Percentiles rank a stretch among this genome's conserved stretches.
Evolutionary conservation across 108 stramenopile genomes (phyloP).

Genomic region (Thalassiosira profunda): DNA sequence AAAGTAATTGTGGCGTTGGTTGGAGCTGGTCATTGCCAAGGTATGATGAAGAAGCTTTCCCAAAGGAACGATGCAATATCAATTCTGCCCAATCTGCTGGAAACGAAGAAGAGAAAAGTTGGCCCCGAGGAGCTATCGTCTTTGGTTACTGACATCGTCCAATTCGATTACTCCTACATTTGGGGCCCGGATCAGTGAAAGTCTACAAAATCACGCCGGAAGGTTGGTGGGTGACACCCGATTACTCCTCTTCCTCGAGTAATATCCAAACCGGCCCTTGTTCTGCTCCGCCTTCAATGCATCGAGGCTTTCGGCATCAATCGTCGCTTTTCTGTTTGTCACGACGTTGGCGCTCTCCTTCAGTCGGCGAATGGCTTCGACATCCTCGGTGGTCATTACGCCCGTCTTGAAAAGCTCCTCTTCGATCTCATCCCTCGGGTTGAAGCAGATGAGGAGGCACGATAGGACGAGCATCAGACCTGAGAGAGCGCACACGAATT

Average conservation of each 20-base stretch:
- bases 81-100: constrained; percentile 24
- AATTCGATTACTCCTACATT: constrained; percentile 43
- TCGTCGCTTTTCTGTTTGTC: constrained; percentile 3
- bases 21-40: constrained; percentile 86
- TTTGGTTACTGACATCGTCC: constrained; percentile 43
- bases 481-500: constrained; percentile 19
- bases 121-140: constrained; percentile 23
- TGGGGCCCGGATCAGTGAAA: too few relatives aligned
- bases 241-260: constrained; percentile 3
- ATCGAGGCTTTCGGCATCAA: not conserved
- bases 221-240: constrained; percentile 25
- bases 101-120: constrained; percentile 27
- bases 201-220: not conserved
- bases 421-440: constrained; percentile 51
- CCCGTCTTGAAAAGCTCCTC: constrained; percentile 43
- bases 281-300: not conserved
- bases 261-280: not conserved
- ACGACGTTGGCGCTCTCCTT: constrained; percentile 9
- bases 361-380: constrained; percentile 26
- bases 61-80: not conserved
- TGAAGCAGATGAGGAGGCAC: constrained; percentile 49
- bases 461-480: constrained; percentile 33
- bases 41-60: constrained; percentile 52
- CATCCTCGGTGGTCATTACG: constrained; percentile 32
- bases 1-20: constrained; percentile 76